Evolutionary conservation across 164 flowering plant genomes (phyloP).

Genomic region (Kalanchoe fedtschenkoi): DNA sequence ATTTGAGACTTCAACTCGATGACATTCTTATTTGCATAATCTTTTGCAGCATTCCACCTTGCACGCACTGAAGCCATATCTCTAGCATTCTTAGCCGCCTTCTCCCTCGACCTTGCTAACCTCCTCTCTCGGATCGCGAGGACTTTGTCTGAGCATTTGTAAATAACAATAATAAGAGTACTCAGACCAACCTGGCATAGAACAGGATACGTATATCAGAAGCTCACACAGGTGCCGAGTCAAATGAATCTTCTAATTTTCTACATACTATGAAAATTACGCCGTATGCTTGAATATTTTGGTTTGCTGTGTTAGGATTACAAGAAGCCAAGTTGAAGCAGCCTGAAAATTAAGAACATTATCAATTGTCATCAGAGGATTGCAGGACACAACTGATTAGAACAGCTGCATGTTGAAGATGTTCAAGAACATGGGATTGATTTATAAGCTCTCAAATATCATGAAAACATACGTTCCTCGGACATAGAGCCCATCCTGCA

Average conservation of each 20-base stretch:
- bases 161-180: slow-evolving; percentile 61
- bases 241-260: no score
- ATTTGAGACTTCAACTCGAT: slow-evolving; percentile 57
- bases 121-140: slow-evolving; percentile 65
- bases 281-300: slow-evolving; percentile 60
- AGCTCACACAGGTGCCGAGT: no score
- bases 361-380: not conserved
- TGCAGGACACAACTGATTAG: no score
- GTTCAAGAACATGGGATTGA: no score
- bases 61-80: slow-evolving; percentile 76
- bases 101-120: slow-evolving; percentile 74
- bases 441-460: not conserved
- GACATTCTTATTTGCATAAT: slow-evolving; percentile 54
- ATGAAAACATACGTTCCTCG: slow-evolving; percentile 32
- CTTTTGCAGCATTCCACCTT: slow-evolving; percentile 82
- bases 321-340: slow-evolving; percentile 51
- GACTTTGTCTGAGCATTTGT: slow-evolving; percentile 91
- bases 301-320: slow-evolving; percentile 26
- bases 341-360: slow-evolving; percentile 20
- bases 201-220: not conserved
- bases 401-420: not conserved
- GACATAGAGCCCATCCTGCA: slow-evolving; percentile 54
- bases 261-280: slow-evolving; percentile 45
- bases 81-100: slow-evolving; percentile 73
- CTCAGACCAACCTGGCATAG: slow-evolving; percentile 51